Evolutionary conservation across 139 green algal genomes (phyloP).

Genomic region (Chlorella sorokiniana): DNA sequence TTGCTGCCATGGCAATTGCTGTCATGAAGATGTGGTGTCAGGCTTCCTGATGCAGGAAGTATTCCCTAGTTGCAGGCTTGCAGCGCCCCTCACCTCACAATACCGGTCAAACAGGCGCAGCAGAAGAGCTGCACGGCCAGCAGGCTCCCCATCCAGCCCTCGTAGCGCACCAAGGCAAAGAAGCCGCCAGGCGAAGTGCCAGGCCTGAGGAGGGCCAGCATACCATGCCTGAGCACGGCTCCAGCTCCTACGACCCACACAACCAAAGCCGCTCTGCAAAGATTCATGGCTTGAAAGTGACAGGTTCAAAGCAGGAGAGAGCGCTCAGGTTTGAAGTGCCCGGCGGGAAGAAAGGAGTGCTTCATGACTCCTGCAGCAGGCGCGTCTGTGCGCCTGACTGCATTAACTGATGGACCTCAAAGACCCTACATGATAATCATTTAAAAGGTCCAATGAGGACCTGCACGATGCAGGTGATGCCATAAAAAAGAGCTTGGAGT

Average conservation of each 20-base stretch:
- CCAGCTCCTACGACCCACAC: neutral
- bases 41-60: neutral
- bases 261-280: neutral
- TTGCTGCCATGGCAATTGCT: neutral
- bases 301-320: neutral
- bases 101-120: neutral
- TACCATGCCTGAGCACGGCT: neutral
- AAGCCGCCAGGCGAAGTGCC: neutral
- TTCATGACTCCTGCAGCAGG: too few relatives aligned
- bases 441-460: too few relatives aligned
- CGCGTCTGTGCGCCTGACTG: too few relatives aligned
- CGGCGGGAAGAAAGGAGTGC: too few relatives aligned
- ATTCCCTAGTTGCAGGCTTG: neutral
- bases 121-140: neutral
- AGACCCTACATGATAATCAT: too few relatives aligned
- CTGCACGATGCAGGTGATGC: too few relatives aligned
- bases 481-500: too few relatives aligned
- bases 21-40: too few relatives aligned
- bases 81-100: neutral
- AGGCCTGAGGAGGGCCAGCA: neutral
- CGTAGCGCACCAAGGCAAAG: neutral
- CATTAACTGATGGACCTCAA: too few relatives aligned
- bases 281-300: neutral
- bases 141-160: neutral
- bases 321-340: too few relatives aligned